Evolutionary conservation across 768 basidiomycete species (phyloP).

Genomic region (Candolleomyces aberdarensis): DNA sequence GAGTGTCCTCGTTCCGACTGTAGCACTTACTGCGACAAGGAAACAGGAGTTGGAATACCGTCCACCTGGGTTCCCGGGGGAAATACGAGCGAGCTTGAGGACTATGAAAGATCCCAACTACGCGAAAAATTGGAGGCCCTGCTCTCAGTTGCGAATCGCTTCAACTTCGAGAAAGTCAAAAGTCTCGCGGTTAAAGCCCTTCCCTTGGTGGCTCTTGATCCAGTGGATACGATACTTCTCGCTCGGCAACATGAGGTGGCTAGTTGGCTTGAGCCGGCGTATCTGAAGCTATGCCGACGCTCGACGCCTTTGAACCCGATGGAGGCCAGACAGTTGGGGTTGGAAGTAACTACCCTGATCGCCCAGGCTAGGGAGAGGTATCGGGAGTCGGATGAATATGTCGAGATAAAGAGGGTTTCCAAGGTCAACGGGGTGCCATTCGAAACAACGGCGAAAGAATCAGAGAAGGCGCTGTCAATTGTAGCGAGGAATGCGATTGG

Average conservation of each 20-base stretch:
- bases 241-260: conserved; percentile 35
- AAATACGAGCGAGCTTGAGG: neutral
- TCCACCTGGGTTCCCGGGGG: neutral
- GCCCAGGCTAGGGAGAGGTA: neutral
- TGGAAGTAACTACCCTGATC: neutral
- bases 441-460: too few species aligned
- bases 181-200: conserved; percentile 25
- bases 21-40: neutral
- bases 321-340: conserved; percentile 27
- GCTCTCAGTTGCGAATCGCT: conserved; percentile 38
- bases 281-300: conserved; percentile 32
- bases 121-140: conserved; percentile 11
- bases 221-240: conserved; percentile 33
- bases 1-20: neutral
- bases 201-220: conserved; percentile 8
- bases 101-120: neutral
- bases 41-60: neutral
- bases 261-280: conserved; percentile 37
- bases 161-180: conserved; percentile 33
- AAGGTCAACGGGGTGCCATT: neutral
- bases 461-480: too few species aligned
- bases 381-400: neutral
- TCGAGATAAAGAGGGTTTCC: too few species aligned
- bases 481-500: too few species aligned
- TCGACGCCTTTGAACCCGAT: conserved; percentile 25